Evolutionary conservation across 495 filamentous ascomycete species (phyloP).

Genomic region (Friedmanniomyces endolithicus): DNA sequence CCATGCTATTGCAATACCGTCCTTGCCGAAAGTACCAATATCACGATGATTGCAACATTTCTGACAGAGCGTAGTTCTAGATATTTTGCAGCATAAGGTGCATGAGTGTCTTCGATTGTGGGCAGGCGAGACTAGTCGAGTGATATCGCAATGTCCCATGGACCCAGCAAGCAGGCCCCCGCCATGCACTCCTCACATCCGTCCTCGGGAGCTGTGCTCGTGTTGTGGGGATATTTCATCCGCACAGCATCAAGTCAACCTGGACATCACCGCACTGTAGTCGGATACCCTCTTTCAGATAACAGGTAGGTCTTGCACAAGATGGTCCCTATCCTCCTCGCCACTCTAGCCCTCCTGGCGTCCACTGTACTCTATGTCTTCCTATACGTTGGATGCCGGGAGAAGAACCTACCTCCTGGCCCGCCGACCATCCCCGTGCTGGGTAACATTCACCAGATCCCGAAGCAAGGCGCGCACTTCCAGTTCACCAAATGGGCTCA

Average conservation of each 20-base stretch:
- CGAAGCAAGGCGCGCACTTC: constrained; percentile 24
- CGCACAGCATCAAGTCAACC: not conserved
- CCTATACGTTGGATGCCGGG: constrained; percentile 5
- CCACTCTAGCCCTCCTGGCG: not conserved
- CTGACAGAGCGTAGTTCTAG: too few species aligned
- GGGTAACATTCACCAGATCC: constrained; percentile 34
- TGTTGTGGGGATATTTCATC: not conserved
- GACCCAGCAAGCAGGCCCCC: not conserved
- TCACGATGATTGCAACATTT: too few species aligned
- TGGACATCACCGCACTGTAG: not conserved
- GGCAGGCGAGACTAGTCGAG: too few species aligned
- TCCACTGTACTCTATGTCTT: not conserved
- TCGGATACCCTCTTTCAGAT: not conserved
- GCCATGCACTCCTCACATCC: not conserved
- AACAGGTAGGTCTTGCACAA: not conserved
- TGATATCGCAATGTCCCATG: too few species aligned
- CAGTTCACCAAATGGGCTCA: constrained; percentile 37
- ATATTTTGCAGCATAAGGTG: too few species aligned
- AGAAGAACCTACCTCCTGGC: constrained; percentile 22
- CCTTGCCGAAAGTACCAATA: too few species aligned
- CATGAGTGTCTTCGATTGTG: too few species aligned
- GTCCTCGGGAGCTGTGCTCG: not conserved
- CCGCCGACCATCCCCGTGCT: constrained; percentile 34
- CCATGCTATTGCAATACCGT: too few species aligned
- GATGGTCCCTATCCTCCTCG: constrained; percentile 5